Base-by-base conservation (phyloP, 2,329 filamentous ascomycete species). In the Cucurbitaria berberidis region DNA sequence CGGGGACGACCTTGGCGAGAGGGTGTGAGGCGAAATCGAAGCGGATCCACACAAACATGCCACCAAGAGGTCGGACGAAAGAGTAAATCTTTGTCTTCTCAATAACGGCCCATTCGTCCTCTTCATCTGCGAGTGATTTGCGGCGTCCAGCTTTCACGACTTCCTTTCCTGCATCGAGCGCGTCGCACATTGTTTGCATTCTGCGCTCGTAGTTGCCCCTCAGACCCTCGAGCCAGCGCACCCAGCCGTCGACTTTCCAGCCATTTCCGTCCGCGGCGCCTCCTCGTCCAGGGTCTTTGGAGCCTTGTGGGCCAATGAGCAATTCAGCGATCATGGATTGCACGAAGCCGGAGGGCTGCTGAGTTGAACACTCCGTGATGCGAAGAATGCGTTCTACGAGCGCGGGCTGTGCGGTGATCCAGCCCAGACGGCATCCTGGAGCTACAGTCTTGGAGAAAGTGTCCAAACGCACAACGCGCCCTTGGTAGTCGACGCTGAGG, bases 401-500 rank as follows among this genome's bases (percentile, higher is more conserved):
- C 0, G 79, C 86, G 1, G 92, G 91, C 68, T 96, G 89, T 0
- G 89, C 88, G 0, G 93, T 96, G 60, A 96, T 87, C 91, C 92
- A 97, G 35, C 93, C 93, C 1, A 97, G 79, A 26, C 93, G 87
- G 69, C 91, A 96, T 1, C 93, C 93, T 0, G 93, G 93, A 0
- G 92, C 92, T 16, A 96, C 84, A 0, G 91, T 96, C 78, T 98
- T 97, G 68, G 90, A 95, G 74, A 97, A 97, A 1, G 93, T 96
- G 74, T 97, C 93, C 3, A 97, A 82, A 41, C 93, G 88, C 52
- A 97, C 83, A 36, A 97, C 93, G 30, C 93, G 88, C 51, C 93
- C 93, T 64, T 96, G 89, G 18, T 84, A 84, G 70, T 97, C 93
- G 50, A 97, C 74, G 57, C 83, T 88, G 38, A 97, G 79, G 74